Evolutionary conservation across 345 rosid genomes (phyloP).

Genomic region (Hibiscus tridactylites): DNA sequence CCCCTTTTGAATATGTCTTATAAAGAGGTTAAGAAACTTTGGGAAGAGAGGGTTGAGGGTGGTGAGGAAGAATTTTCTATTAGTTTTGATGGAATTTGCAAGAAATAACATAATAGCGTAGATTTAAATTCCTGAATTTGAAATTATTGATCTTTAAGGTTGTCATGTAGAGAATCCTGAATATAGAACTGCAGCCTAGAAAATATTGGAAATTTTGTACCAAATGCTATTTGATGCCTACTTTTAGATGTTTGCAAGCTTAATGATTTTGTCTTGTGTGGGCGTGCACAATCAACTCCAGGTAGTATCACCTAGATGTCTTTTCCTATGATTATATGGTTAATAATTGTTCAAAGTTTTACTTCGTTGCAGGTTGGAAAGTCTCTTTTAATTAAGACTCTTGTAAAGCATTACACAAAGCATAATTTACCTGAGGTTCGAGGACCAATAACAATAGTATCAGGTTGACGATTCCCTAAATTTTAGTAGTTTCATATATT

Average conservation of each 20-base stretch:
- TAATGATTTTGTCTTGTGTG: background rate
- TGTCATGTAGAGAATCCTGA: background rate
- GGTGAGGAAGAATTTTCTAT: background rate
- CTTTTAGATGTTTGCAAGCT: background rate
- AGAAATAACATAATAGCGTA: background rate
- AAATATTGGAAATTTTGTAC: background rate
- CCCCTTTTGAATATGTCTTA: background rate
- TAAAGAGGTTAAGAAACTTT: background rate
- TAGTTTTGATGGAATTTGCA: background rate
- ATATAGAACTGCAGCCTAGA: background rate
- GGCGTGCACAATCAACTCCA: background rate
- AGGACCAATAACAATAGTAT: conserved; percentile 84
- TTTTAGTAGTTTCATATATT: background rate
- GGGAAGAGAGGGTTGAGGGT: background rate
- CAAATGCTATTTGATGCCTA: background rate
- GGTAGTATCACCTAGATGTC: background rate
- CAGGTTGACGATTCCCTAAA: conserved; percentile 35
- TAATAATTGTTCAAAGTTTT: background rate
- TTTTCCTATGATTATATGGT: background rate
- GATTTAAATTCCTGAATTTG: background rate
- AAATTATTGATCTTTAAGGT: background rate
- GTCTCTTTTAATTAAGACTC: conserved; percentile 72
- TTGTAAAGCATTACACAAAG: conserved; percentile 66
- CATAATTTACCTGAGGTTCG: conserved; percentile 83
- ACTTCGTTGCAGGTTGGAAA: conserved; percentile 65